Percentiles rank a stretch among this genome's conserved stretches.
Conservation (phyloP, 1,284 basidiomycete species). For the Malassezia yamatoensis region DNA sequence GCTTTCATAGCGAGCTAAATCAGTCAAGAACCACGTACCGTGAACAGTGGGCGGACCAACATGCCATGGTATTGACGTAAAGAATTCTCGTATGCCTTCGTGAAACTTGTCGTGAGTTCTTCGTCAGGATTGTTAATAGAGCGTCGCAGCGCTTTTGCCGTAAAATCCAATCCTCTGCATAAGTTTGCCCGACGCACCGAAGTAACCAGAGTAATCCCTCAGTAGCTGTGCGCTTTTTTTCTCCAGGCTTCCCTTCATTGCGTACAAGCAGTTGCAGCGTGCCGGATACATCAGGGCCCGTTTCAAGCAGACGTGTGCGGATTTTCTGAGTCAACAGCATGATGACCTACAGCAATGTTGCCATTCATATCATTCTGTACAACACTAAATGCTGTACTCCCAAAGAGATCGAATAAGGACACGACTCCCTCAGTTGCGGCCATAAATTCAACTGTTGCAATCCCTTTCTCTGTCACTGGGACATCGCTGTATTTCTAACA, state of each 20-base stretch:
- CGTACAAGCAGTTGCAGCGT: constrained; percentile 77
- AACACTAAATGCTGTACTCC: constrained; percentile 70
- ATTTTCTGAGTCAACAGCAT: constrained; percentile 50
- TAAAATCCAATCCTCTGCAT: constrained; percentile 74
- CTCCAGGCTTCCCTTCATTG: constrained; percentile 63
- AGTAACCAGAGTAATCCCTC: constrained; percentile 87
- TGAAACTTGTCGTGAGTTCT: constrained; percentile 70
- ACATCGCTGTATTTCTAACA: constrained; percentile 57
- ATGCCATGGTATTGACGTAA: constrained; percentile 81
- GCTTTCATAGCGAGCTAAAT: constrained; percentile 84
- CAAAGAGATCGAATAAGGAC: constrained; percentile 86
- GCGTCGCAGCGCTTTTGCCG: constrained; percentile 67
- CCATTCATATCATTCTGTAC: constrained; percentile 83
- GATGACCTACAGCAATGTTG: constrained; percentile 60
- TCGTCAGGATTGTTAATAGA: constrained; percentile 61
- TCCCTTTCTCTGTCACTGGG: constrained; percentile 68
- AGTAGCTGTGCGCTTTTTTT: constrained; percentile 77
- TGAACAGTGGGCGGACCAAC: constrained; percentile 71
- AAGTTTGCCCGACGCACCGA: constrained; percentile 48
- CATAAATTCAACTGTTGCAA: constrained; percentile 78
- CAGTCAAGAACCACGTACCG: constrained; percentile 33
- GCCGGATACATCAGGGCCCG: constrained; percentile 55
- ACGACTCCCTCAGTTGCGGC: constrained; percentile 82
- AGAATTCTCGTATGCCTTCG: constrained; percentile 68
- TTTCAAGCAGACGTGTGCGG: constrained; percentile 63